A percentile compares a stretch with the other conserved stretches of the same genome.
Evolutionary conservation across 2,329 filamentous ascomycete genomes (phyloP).

Genomic region (Botrytis squamosa): DNA sequence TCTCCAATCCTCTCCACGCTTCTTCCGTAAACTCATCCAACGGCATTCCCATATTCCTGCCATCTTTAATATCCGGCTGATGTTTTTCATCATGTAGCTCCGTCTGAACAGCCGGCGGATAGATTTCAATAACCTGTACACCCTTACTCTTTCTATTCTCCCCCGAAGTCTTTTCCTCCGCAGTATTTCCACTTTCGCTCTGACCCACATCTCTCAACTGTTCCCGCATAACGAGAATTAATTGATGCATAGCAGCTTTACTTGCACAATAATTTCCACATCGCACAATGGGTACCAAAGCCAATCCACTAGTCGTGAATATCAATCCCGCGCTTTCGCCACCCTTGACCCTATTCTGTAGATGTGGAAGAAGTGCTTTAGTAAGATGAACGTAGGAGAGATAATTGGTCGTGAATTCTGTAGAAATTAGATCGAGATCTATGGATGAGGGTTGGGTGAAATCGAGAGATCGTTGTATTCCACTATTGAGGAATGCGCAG

Average conservation of each 20-base stretch:
- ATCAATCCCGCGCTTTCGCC: conserved; percentile 24
- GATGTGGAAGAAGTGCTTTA: conserved; percentile 42
- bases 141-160: conserved; percentile 22
- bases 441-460: conserved; percentile 30
- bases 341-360: conserved; percentile 16
- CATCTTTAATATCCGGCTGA: conserved; percentile 43
- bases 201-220: conserved; percentile 41
- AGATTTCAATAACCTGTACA: conserved; percentile 46
- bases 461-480: conserved; percentile 35
- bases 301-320: conserved; percentile 29
- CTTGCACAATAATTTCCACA: conserved; percentile 44
- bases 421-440: conserved; percentile 34
- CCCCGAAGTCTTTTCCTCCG: conserved; percentile 1
- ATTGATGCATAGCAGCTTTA: conserved; percentile 47
- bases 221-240: conserved; percentile 44
- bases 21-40: conserved; percentile 45
- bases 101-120: conserved; percentile 41
- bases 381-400: conserved; percentile 41
- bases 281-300: conserved; percentile 27
- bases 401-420: conserved; percentile 47
- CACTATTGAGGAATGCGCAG: conserved; percentile 38
- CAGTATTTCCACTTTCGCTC: not conserved
- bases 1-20: conserved; percentile 30
- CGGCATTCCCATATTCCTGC: conserved; percentile 50
- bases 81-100: conserved; percentile 49